Base-by-base conservation (phyloP, 495 filamentous ascomycete genomes). In the Tuber melanosporum region DNA sequence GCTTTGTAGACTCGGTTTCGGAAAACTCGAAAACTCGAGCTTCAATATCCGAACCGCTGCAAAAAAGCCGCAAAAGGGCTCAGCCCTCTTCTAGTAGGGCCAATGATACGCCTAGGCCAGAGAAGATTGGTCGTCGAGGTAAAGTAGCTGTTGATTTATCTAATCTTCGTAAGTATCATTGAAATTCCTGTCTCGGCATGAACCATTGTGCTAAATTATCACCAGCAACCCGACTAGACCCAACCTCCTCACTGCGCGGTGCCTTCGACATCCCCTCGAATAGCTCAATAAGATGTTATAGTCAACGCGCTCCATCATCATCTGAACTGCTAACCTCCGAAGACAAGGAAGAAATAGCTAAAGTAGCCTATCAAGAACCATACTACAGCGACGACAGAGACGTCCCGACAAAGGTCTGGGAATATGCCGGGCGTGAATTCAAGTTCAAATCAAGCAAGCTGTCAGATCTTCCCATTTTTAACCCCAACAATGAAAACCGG, bases 351-450 rank as follows among this genome's bases (percentile, higher is more conserved):
- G 83, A 83, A 5, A 75, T 86, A 17, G 87, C 87, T 77, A 85
- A 87, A 69, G 87, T 92, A 39, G 88, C 97, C 71, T 96, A 98
- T 78, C 92, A 93, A 82, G 91, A 94, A 81, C 90, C 94, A 22
- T 94, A 91, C 80, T 98, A 97, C 81, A 92, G 93, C 77, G 87
- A 93, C n/a, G 92, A 95, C 73, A 87, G 85, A 74, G 95, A 99
- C 85, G 92, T 97, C 5, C 96, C 96, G 12, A 88, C 92, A 49
- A 88, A 90, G 72, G 83, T 88, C 17, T 87, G 93, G 71, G 93
- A 97, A 85, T 98, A 97, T 84, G 96, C 92, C 14, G 95, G 95
- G 26, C 90, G 89, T 79, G 93, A 97, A 79, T 98, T 96, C 83
- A 92, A 89, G 71, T 84, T 98, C 2, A 89, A 89, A 82, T 92